Percentiles rank a stretch among this genome's conserved stretches.
phyloP scores from a whole-genome alignment of 176 grass and related monocot species.

The Urochloa ruziziensis region DNA sequence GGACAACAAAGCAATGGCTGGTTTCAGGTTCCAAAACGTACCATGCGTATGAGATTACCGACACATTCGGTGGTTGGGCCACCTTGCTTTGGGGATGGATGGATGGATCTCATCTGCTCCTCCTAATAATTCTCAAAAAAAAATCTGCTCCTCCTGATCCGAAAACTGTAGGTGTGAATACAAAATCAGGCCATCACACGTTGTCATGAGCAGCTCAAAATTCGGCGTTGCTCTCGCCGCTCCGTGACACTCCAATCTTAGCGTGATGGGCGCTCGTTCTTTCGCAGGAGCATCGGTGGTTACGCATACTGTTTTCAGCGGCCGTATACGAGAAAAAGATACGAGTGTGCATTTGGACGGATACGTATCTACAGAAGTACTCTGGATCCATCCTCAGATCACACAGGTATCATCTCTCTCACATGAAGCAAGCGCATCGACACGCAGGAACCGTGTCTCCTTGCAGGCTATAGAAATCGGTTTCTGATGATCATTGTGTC shows the following conservation, averaged over 20 bases:
- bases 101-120: not conserved
- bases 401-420: not conserved
- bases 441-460: not conserved
- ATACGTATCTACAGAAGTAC: not conserved
- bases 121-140: too few species aligned
- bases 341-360: not conserved
- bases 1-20: not conserved
- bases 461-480: not conserved
- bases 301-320: constrained; percentile 20
- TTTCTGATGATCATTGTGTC: not conserved
- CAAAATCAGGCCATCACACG: not conserved
- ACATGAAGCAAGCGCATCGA: not conserved
- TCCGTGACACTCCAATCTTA: not conserved
- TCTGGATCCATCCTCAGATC: not conserved
- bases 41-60: constrained; percentile 3
- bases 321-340: not conserved
- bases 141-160: constrained; percentile 4
- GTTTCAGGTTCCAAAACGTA: not conserved
- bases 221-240: not conserved
- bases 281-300: constrained; percentile 34
- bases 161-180: too few species aligned
- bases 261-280: constrained; percentile 16
- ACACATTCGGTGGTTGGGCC: constrained; percentile 36
- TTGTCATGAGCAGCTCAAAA: not conserved
- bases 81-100: not conserved